Evolutionary conservation across 2,329 filamentous ascomycete genomes (phyloP), one percentile per base, ranked within the genome.

Genomic region (Coniella vitis): DNA sequence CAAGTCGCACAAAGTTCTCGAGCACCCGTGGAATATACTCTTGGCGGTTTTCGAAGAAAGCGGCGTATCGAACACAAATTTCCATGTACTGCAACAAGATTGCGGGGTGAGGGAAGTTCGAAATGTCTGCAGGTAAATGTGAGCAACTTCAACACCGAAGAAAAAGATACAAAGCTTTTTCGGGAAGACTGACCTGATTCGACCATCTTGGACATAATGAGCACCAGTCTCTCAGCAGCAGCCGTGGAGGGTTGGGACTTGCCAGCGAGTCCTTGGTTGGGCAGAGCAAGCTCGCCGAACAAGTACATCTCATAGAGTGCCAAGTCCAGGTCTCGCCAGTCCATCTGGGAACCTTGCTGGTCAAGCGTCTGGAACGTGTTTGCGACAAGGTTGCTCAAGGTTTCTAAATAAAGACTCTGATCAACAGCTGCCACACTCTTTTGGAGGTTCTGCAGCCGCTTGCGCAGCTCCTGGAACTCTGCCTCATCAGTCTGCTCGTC

Each of bases 31-130:
- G 87, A 43, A 97, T 94, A 53, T 88, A 83, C 19, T 84, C 75
- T 25, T 83, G 76, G 61, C 95, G 87, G 48, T 82, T 81, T 62
- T 97, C 90, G 63, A 98, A 97, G 65, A 96, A 95, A 22, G 83
- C 80, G 63, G 85, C 87, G 68, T 98, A 98, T 44, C 93, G 84
- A 48, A 95, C 90, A 65, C 90, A 95, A 32, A 95, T 95, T 65
- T 98, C 93, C 90, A 98, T 96, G 63, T 95, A 98, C 68, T 96
- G 90, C 19, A 98, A 75, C 55, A 96, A 81, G 45, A 96, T 90
- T 14, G 90, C 89, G 1, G 93, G 91, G 63, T 97, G 93, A 14
- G 84, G 82, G 65, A 91, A 94, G 38, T 78, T 85, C 51, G 88
- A 84, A 57, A 96, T 86, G 57, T 87, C 89, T 90, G 56, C 10